phyloP scores from a whole-genome alignment of 2,329 filamentous ascomycete genomes.

The Atkinsonella hypoxylon region DNA sequence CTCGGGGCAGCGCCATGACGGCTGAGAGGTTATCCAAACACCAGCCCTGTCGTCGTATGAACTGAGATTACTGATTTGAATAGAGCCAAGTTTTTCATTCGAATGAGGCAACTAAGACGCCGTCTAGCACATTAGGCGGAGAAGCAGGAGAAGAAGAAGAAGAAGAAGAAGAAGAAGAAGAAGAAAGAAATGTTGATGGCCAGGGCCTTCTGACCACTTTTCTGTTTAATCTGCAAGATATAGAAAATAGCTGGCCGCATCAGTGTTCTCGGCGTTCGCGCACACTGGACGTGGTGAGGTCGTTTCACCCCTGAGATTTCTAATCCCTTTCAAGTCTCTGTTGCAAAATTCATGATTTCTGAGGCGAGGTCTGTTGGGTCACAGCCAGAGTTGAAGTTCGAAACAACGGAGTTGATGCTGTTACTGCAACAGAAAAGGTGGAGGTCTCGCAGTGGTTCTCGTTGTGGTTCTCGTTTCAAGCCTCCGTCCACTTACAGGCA shows the following conservation, averaged over 20 bases:
- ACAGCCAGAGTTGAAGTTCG: neutral
- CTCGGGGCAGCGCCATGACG: slow-evolving; percentile 39
- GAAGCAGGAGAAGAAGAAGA: too few species aligned
- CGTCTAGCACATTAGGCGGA: neutral
- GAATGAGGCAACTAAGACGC: neutral
- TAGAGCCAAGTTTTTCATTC: neutral
- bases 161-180: neutral
- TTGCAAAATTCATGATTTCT: neutral
- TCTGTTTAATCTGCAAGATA: neutral
- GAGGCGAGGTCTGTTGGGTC: neutral
- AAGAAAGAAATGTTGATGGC: neutral
- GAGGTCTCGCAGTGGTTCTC: neutral
- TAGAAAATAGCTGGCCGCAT: neutral
- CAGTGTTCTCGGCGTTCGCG: neutral
- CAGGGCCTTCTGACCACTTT: neutral
- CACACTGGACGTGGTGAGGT: neutral
- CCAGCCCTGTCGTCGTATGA: neutral
- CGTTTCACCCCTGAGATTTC: neutral
- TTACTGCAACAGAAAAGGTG: slow-evolving; percentile 6
- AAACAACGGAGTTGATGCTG: slow-evolving; percentile 6
- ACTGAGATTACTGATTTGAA: neutral
- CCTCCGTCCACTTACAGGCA: neutral
- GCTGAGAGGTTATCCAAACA: neutral
- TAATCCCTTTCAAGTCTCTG: neutral
- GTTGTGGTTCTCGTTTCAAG: too few species aligned